phyloP scores from a whole-genome alignment of 345 rosid genomes.

The Trapa incisa region DNA sequence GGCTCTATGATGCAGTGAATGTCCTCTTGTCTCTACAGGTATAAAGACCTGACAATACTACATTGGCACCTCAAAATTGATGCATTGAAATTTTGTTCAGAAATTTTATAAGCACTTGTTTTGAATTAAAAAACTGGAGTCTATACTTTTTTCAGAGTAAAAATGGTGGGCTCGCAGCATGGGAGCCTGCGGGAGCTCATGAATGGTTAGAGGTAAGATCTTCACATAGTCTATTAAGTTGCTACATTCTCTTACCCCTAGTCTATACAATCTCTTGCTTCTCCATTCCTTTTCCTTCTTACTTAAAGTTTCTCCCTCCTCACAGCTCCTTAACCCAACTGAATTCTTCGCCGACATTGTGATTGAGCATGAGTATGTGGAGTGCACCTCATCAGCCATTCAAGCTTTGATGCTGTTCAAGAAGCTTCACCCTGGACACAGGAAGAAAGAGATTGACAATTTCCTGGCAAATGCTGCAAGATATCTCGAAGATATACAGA shows the following conservation, averaged over 20 bases:
- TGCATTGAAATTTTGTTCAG: too few species aligned
- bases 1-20: slow-evolving; percentile 31
- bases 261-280: neutral
- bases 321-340: slow-evolving; percentile 40
- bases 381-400: slow-evolving; percentile 41
- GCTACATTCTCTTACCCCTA: neutral
- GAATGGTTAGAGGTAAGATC: slow-evolving; percentile 24
- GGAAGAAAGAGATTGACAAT: slow-evolving; percentile 23
- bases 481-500: slow-evolving; percentile 20
- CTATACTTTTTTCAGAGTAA: slow-evolving; percentile 14
- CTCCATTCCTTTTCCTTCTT: neutral
- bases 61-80: too few species aligned
- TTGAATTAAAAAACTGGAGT: neutral
- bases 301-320: neutral
- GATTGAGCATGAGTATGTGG: slow-evolving; percentile 24
- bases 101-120: too few species aligned
- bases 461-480: slow-evolving; percentile 18
- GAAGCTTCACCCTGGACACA: slow-evolving; percentile 30
- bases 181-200: slow-evolving; percentile 36
- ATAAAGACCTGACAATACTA: too few species aligned
- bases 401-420: slow-evolving; percentile 32
- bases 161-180: slow-evolving; percentile 34
- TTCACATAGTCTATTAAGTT: too few species aligned
- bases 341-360: slow-evolving; percentile 28
- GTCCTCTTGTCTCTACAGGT: slow-evolving; percentile 30